Base-by-base conservation (phyloP, 2,329 filamentous ascomycete genomes). In the Alternaria brassicicola region DNA sequence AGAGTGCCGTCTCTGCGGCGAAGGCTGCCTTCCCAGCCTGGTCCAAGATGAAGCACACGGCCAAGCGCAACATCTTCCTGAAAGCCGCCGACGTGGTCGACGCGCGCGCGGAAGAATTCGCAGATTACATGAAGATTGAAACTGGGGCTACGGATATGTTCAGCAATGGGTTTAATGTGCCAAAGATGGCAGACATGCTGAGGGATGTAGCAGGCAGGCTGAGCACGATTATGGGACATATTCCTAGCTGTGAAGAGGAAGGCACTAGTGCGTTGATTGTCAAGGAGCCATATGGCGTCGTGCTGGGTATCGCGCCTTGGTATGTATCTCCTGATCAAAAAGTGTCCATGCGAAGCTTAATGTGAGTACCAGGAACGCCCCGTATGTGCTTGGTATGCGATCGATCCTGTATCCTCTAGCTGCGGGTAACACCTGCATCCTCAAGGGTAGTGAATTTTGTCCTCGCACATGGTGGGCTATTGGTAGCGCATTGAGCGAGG, bases 221-320 rank as follows among this genome's bases (percentile, higher is more conserved):
- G 25, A 72, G 79, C 6, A 75, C 75, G 3, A 77, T 86, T 13
- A 78, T 79, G 65, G 85, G 84, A 2, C 70, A 72, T 9, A 81
- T 85, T 17, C 84, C 84, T 0, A 76, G 76, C 3, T 79, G 81
- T 19, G 73, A 73, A 13, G 68, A 84, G 15, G 80, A 85, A 35
- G 83, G 82, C 0, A 82, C 82, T 23, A 82, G 78, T 47, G 90
- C 88, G 0, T 80, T 95, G 64, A 79, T 96, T 4, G 78, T 88
- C 63, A 89, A 88, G 71, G 90, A 93, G 76, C 91, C 92, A 0
- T 92, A 86, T 67, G 92, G 92, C 1, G 91, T 95, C 7, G 83
- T 93, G 15, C 79, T 96, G 28, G 88, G 86, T 3, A 92, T 96
- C 75, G 90, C 89, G 2, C 91, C 92, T 9, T 96, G 92, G 92